Evolutionary conservation across 2,329 filamentous ascomycete species (phyloP).

Genomic region (Cryphonectria naterciae): DNA sequence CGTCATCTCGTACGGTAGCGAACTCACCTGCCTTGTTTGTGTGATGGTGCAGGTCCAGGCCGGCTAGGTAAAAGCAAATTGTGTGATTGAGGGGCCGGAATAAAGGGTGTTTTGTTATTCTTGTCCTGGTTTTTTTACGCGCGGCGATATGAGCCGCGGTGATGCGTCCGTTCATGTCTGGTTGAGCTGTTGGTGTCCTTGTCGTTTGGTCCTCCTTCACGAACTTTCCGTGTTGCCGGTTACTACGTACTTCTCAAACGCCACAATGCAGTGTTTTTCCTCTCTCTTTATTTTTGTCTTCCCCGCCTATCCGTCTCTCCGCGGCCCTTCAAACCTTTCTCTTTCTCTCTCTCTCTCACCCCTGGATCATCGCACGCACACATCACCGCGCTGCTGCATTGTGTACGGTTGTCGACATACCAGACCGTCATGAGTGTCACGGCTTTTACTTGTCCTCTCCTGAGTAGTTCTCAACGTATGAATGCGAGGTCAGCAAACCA

Average conservation of each 20-base stretch:
- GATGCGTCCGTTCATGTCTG: not conserved
- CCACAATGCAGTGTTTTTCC: not conserved
- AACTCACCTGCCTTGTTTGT: slow-evolving; percentile 15
- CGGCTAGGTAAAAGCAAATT: not conserved
- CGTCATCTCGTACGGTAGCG: not conserved
- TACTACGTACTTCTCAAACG: not conserved
- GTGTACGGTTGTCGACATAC: too few species aligned
- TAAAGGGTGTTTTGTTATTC: not conserved
- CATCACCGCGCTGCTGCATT: too few species aligned
- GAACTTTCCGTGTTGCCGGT: not conserved
- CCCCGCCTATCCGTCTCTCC: not conserved
- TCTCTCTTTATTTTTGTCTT: too few species aligned
- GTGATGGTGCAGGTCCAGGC: not conserved
- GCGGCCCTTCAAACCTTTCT: not conserved
- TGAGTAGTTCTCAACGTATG: too few species aligned
- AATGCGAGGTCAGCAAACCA: too few species aligned
- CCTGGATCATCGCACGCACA: too few species aligned
- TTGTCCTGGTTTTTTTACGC: not conserved
- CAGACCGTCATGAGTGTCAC: too few species aligned
- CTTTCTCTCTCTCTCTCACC: not conserved
- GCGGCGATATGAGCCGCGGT: not conserved
- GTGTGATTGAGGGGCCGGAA: not conserved
- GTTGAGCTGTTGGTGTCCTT: not conserved
- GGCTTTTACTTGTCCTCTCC: too few species aligned
- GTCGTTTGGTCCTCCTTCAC: not conserved